These are phyloP conservation scores for Chiua virens DNA, from an alignment of 768 basidiomycete genomes.

Conservation along the genomic window DNA sequence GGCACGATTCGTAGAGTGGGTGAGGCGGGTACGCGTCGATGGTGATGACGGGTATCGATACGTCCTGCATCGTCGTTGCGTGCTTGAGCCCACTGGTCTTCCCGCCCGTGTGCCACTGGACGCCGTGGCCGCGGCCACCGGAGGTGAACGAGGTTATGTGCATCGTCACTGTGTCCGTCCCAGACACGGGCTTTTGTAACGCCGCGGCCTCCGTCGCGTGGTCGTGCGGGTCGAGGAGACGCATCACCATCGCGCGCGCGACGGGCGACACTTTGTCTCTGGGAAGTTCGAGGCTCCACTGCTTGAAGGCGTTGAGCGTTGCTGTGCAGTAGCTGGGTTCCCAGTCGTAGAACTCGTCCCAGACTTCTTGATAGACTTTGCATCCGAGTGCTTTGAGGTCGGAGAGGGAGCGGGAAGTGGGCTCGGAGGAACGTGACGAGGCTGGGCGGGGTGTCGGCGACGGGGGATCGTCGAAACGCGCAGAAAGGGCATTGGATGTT, in stretches of 20 bases:
- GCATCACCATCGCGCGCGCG: slow-evolving; percentile 8
- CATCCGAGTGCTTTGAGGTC: slow-evolving; percentile 26
- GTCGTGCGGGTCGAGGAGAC: neutral
- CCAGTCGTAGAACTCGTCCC: slow-evolving; percentile 50
- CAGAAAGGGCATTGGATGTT: neutral
- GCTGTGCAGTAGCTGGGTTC: slow-evolving; percentile 34
- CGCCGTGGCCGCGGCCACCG: too few species aligned
- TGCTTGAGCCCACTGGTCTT: too few species aligned
- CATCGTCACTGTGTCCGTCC: neutral
- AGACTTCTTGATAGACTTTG: slow-evolving; percentile 36
- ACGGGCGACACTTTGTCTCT: slow-evolving; percentile 11
- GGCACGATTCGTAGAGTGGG: slow-evolving; percentile 46
- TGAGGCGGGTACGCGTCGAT: slow-evolving; percentile 21
- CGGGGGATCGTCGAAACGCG: too few species aligned
- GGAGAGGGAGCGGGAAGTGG: neutral
- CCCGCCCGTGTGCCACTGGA: too few species aligned
- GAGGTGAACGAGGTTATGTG: slow-evolving; percentile 7
- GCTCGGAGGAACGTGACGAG: neutral
- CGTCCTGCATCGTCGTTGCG: neutral
- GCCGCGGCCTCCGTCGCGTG: neutral
- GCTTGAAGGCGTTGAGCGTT: slow-evolving; percentile 17
- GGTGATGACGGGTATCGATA: slow-evolving; percentile 16
- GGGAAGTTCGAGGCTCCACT: slow-evolving; percentile 6
- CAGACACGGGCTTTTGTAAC: neutral
- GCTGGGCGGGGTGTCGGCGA: neutral